Percentiles rank a stretch among this genome's conserved stretches.
phyloP scores from a whole-genome alignment of 768 basidiomycete species.

The Aureoboletus auriporus region DNA sequence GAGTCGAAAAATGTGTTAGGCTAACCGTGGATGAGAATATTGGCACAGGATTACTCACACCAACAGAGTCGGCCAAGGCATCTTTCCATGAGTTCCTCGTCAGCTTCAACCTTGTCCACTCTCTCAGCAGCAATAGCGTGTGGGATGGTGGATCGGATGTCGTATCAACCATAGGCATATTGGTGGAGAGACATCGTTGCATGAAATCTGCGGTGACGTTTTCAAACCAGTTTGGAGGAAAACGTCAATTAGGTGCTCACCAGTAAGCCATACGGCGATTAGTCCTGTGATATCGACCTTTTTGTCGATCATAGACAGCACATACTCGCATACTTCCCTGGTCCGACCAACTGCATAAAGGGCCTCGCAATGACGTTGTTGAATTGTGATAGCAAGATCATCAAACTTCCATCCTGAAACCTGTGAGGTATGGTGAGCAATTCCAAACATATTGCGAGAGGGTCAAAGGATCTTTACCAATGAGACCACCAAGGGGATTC shows the following conservation, averaged over 20 bases:
- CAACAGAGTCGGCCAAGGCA: neutral
- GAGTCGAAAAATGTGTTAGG: no score
- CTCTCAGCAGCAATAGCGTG: neutral
- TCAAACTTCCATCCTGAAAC: no score
- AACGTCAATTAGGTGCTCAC: neutral
- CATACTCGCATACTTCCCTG: neutral
- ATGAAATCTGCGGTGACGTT: constrained; percentile 3
- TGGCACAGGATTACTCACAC: neutral
- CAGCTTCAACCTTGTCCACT: constrained; percentile 2
- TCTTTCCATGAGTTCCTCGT: neutral
- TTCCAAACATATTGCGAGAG: neutral
- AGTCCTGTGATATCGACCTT: neutral
- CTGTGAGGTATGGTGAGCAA: no score
- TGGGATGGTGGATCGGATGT: no score
- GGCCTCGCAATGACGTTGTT: constrained; percentile 2
- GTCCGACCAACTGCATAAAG: neutral
- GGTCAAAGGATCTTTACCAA: neutral
- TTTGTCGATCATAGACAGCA: no score
- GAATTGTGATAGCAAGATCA: neutral
- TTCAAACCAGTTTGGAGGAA: no score
- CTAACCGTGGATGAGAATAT: neutral
- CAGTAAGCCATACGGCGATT: neutral
- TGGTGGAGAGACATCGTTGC: neutral
- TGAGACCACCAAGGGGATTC: neutral
- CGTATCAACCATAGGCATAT: no score